Base-by-base conservation (phyloP, 2,329 filamentous ascomycete species). In the Rugonectria rugulosa region DNA sequence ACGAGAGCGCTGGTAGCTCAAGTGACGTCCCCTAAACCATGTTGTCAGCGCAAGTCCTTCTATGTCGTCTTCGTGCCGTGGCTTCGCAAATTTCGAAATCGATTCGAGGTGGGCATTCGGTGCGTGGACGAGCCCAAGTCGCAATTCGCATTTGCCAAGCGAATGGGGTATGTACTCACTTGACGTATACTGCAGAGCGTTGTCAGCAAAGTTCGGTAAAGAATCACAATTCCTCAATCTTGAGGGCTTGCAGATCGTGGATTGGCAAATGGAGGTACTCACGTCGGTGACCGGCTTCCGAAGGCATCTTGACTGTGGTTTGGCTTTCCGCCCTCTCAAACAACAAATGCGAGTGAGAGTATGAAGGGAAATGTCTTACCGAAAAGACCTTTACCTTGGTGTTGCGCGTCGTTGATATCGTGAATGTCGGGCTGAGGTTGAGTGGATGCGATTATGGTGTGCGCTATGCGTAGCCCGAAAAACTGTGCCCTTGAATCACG, bases 1-100 rank as follows among this genome's bases (percentile, higher is more conserved):
- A 86, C 96, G 94, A 79, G 89, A 90, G 81, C 94, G 91, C 87
- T 96, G 89, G 87, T 97, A 97, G 83, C 90, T 94, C 83, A 98
- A 84, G 88, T 98, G 94, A 82, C 92, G 93, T 85, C 92, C 94
- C 92, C 91, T 96, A 66, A 57, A 62, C 47, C 54, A 62, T 62
- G 34, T 64, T 56, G 72, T 73, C 60, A 74, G 72, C 61, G 55
- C 61, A 63, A 60, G 40, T 70, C 46, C 59, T 20, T 60, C 57
- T 55, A 58, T 46, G 53, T 67, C 56, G 51, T 38, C 47, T 42
- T 67, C 56, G 61, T 62, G 64, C 60, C 53, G 56, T 60, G 40
- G 63, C 40, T 52, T 68, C 60, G 64, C 50, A 53, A 60, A 57
- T 27, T 59, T 68, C 58, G 58, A 68, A 52, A 57, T 66, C 56